Evolutionary conservation across 805 yeast species (phyloP).

Genomic region (Diddensiella santjacobensis): DNA sequence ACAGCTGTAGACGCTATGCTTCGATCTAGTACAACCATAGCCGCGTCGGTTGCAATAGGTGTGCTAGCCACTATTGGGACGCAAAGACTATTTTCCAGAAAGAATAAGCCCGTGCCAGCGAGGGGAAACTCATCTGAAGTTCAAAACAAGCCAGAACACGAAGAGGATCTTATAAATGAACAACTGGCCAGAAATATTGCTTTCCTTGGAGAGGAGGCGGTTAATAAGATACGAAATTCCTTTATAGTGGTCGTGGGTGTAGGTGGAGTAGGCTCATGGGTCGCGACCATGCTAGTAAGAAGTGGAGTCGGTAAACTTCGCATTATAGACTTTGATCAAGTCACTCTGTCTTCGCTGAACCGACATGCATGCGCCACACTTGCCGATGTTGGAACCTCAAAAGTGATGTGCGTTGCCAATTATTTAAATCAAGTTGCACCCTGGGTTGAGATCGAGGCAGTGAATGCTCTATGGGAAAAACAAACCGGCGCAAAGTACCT

Average conservation of each 20-base stretch:
- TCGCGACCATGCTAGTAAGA: constrained; percentile 64
- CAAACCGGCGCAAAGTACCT: neutral
- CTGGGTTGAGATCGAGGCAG: constrained; percentile 82
- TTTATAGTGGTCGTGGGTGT: constrained; percentile 82
- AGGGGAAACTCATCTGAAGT: too few species aligned
- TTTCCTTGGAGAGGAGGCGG: constrained; percentile 82
- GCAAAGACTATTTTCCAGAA: neutral
- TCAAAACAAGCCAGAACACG: neutral
- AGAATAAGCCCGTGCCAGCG: neutral
- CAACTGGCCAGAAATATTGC: constrained; percentile 93
- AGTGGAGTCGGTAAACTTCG: constrained; percentile 80
- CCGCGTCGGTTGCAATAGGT: neutral
- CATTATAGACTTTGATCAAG: constrained; percentile 94
- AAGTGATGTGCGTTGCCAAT: constrained; percentile 73
- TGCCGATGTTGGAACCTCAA: constrained; percentile 86
- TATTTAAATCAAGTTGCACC: constrained; percentile 78
- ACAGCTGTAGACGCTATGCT: too few species aligned
- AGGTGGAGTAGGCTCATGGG: constrained; percentile 99
- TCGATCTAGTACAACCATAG: neutral
- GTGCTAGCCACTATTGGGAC: neutral
- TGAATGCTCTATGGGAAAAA: constrained; percentile 69
- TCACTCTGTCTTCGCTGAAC: constrained; percentile 83
- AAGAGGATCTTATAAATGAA: constrained; percentile 74
- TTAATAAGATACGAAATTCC: constrained; percentile 64
- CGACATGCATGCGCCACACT: constrained; percentile 94